Evolutionary conservation across 208 protist species (phyloP), one percentile per base, ranked within the genome.

Genomic region (Crithidia thermophila): DNA sequence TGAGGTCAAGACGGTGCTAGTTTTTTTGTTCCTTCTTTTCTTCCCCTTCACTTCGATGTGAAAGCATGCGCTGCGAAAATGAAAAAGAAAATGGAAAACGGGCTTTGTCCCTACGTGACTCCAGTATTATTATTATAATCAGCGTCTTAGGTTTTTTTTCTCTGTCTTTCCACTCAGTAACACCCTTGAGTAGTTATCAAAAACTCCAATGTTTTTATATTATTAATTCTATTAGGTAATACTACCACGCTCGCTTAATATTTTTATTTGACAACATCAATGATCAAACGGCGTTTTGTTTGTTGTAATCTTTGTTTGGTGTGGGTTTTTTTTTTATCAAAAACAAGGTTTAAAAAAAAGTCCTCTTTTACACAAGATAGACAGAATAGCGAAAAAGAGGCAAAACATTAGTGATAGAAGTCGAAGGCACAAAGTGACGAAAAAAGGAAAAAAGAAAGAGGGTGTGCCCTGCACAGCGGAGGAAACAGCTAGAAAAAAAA

Each of bases 291-390:
- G 42, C 31, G 57, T 52, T 3, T 31, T 36, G 8, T n/a, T 47
- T 49, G n/a, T n/a, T n/a, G n/a, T n/a, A n/a, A n/a, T n/a, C n/a
- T n/a, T n/a, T n/a, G n/a, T n/a, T n/a, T n/a, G n/a, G n/a, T n/a
- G n/a, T n/a, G n/a, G n/a, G n/a, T n/a, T n/a, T n/a, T n/a, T n/a
- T n/a, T n/a, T n/a, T n/a, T n/a, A n/a, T n/a, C n/a, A n/a, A 13
- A 1, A 36, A 8, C 11, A 27, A 57, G 46, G 23, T 36, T 33
- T 21, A 37, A 57, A 58, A 39, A 21, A 23, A 21, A 40, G 20
- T 16, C 27, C 18, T 31, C 37, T 65, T 30, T 50, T 21, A 59
- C 49, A 3, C 49, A 62, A 40, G 21, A 75, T 39, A 57, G 21
- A 27, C 31, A 59, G 20, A 52, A 3, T 0, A 50, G 27, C 14